Evolutionary conservation across 2,329 filamentous ascomycete species (phyloP).

Genomic region (Claviceps humidiphila): DNA sequence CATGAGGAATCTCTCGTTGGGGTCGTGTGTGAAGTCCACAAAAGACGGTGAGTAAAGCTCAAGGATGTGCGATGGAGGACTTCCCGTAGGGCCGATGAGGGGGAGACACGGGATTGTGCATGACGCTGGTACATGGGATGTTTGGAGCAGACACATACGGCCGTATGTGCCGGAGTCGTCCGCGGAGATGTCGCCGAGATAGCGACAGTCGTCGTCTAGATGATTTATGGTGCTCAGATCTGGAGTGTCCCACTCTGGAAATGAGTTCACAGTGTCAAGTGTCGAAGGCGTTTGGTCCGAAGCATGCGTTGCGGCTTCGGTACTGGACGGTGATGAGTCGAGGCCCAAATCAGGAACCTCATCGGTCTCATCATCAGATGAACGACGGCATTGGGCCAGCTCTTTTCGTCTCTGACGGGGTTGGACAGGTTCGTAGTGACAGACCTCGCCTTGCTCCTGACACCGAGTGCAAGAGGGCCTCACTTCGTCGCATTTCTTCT

Average conservation of each 20-base stretch:
- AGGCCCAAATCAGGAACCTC: neutral
- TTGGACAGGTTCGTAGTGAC: slow-evolving; percentile 35
- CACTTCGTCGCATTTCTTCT: slow-evolving; percentile 45
- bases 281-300: slow-evolving; percentile 6
- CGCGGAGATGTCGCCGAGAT: slow-evolving; percentile 6
- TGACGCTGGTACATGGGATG: slow-evolving; percentile 3
- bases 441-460: slow-evolving; percentile 33
- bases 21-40: slow-evolving; percentile 41
- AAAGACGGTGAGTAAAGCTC: slow-evolving; percentile 41
- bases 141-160: neutral
- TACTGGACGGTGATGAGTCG: neutral
- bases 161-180: neutral
- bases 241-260: slow-evolving; percentile 10
- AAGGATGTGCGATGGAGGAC: slow-evolving; percentile 21
- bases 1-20: slow-evolving; percentile 41
- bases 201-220: slow-evolving; percentile 5
- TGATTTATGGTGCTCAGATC: neutral
- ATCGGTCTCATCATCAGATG: neutral
- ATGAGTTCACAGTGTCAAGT: slow-evolving; percentile 6
- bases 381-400: slow-evolving; percentile 4
- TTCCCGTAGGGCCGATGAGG: slow-evolving; percentile 11
- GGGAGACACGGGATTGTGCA: slow-evolving; percentile 13
- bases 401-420: slow-evolving; percentile 26
- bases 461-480: slow-evolving; percentile 39
- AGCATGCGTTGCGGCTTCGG: neutral